Evolutionary conservation across 2,329 filamentous ascomycete genomes (phyloP).

Genomic region (Penicillium corylophilum): DNA sequence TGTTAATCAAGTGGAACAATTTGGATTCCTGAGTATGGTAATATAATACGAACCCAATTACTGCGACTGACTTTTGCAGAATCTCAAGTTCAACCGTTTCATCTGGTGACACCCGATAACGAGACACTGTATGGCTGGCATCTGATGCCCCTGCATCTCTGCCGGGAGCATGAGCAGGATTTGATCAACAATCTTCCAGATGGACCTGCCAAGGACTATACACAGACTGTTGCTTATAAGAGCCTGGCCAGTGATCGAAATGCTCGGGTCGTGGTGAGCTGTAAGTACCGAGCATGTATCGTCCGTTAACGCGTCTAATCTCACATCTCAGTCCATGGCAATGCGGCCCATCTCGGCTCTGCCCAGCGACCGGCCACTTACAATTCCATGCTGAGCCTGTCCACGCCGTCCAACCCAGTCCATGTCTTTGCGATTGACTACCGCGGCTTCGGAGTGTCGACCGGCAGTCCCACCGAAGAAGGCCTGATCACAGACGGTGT

Average conservation of each 20-base stretch:
- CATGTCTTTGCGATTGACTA: constrained; percentile 91
- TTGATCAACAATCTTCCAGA: constrained; percentile 58
- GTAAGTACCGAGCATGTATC: constrained; percentile 34
- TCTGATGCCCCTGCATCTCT: constrained; percentile 75
- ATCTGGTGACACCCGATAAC: constrained; percentile 69
- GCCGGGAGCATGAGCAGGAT: constrained; percentile 66
- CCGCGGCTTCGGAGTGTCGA: constrained; percentile 80
- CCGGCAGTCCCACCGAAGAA: constrained; percentile 74
- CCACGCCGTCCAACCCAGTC: constrained; percentile 58
- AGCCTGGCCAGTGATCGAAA: constrained; percentile 52
- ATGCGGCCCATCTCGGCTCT: constrained; percentile 83
- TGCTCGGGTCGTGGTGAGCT: constrained; percentile 56
- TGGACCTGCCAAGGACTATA: constrained; percentile 50
- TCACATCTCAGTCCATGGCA: constrained; percentile 51
- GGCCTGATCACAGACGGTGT: constrained; percentile 79
- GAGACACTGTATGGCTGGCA: constrained; percentile 88
- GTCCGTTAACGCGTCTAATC: constrained; percentile 8
- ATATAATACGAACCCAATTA: not conserved
- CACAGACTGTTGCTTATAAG: constrained; percentile 49
- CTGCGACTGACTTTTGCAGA: constrained; percentile 48
- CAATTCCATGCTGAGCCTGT: constrained; percentile 70
- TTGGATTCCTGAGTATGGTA: constrained; percentile 76
- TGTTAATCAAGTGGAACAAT: constrained; percentile 72
- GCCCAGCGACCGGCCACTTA: constrained; percentile 74
- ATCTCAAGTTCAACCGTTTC: constrained; percentile 87